These are phyloP conservation scores for Eugenia klotzschiana DNA, from an alignment of 441 rosid genomes.

Conservation along the genomic window DNA sequence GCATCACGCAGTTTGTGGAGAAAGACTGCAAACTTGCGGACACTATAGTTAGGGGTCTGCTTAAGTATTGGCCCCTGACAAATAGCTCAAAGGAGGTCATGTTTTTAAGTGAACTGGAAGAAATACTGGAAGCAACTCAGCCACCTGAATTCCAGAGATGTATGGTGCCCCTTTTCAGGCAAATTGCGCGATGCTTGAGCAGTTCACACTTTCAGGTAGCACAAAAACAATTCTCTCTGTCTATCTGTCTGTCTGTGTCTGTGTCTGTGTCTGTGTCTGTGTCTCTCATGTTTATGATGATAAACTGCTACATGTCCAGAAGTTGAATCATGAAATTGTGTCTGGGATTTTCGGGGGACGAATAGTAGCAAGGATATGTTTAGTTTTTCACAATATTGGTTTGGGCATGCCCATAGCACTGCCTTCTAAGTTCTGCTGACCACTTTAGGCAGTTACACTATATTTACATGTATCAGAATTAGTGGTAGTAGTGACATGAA, in stretches of 20 bases:
- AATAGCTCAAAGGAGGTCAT: conserved; percentile 10
- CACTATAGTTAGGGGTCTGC: conserved; percentile 6
- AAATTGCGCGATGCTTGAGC: conserved; percentile 4
- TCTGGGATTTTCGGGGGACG: not conserved
- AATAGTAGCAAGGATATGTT: not conserved
- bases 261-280: no score
- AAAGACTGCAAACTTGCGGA: conserved; percentile 10
- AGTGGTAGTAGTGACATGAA: not conserved
- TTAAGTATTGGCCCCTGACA: conserved; percentile 13
- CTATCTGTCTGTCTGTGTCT: not conserved
- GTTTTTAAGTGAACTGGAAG: conserved; percentile 10
- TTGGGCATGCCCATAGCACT: not conserved
- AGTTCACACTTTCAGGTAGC: conserved; percentile 8
- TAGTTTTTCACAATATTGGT: not conserved
- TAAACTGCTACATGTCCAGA: not conserved
- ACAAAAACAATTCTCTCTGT: not conserved
- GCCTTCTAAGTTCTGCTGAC: not conserved
- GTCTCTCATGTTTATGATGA: not conserved
- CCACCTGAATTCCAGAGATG: conserved; percentile 9
- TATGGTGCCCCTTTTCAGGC: conserved; percentile 6
- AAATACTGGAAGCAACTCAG: conserved; percentile 7
- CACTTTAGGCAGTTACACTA: not conserved
- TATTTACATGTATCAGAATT: not conserved
- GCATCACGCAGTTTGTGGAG: conserved; percentile 8
- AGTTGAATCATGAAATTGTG: not conserved